phyloP scores from a whole-genome alignment of 495 filamentous ascomycete genomes.

The Penicillium arizonense region DNA sequence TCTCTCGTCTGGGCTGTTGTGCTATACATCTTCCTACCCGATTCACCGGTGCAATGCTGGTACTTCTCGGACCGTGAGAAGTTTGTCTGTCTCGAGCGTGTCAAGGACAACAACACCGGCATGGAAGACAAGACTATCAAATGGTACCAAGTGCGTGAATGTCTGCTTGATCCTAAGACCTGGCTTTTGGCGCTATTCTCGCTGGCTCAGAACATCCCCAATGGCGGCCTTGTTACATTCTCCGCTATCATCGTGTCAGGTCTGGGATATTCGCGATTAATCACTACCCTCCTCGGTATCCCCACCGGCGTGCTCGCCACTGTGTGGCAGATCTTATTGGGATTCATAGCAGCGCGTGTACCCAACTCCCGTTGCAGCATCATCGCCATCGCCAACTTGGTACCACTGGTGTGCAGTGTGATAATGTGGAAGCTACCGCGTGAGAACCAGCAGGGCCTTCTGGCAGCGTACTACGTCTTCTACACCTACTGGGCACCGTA shows the following conservation, averaged over 20 bases:
- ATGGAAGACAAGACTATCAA: conserved; percentile 47
- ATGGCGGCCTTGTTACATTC: conserved; percentile 38
- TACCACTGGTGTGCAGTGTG: conserved; percentile 34
- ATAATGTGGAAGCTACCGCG: conserved; percentile 35
- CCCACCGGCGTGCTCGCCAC: conserved; percentile 32
- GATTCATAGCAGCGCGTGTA: conserved; percentile 33
- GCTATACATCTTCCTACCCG: conserved; percentile 45
- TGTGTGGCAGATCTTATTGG: conserved; percentile 29
- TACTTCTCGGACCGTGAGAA: conserved; percentile 43
- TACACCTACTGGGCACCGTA: conserved; percentile 40
- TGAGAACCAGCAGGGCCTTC: conserved; percentile 30
- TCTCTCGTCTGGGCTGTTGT: conserved; percentile 36
- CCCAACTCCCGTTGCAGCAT: conserved; percentile 34
- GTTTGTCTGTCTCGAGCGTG: conserved; percentile 49
- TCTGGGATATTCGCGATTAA: conserved; percentile 32
- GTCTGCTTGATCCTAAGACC: conserved; percentile 44
- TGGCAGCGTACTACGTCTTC: conserved; percentile 23
- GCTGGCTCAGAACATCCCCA: conserved; percentile 25
- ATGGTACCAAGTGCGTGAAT: conserved; percentile 52
- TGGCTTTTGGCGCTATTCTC: conserved; percentile 28
- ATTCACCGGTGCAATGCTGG: conserved; percentile 47
- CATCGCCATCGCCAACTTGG: conserved; percentile 25
- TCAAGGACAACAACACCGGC: conserved; percentile 54
- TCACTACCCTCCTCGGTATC: conserved; percentile 33
- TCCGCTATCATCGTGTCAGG: conserved; percentile 34